Evolutionary conservation across 495 filamentous ascomycete species (phyloP).

Genomic region (Penicillium ochrochloron): DNA sequence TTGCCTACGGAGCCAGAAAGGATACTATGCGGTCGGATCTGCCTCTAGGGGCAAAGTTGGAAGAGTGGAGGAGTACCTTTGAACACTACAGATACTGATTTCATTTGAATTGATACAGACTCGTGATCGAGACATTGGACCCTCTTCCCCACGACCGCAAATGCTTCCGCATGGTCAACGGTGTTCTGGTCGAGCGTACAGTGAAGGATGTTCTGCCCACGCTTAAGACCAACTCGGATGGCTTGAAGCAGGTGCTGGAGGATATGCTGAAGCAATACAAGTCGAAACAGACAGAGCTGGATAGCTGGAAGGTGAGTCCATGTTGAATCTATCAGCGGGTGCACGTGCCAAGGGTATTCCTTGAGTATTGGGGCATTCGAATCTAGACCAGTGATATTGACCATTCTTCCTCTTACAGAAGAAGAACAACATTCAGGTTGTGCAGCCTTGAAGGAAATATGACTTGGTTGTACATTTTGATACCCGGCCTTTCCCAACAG

Average conservation of each 20-base stretch:
- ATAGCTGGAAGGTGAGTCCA: constrained; percentile 92
- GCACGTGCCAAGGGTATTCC: not conserved
- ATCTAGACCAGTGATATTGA: constrained; percentile 2
- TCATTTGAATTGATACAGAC: constrained; percentile 54
- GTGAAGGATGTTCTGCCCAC: constrained; percentile 90
- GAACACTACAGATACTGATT: constrained; percentile 23
- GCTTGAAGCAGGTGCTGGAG: constrained; percentile 93
- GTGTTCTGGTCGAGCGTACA: constrained; percentile 91
- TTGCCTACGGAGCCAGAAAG: not conserved
- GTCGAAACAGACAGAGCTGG: constrained; percentile 89
- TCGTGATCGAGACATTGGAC: constrained; percentile 91
- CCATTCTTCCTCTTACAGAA: constrained; percentile 61
- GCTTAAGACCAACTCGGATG: constrained; percentile 92
- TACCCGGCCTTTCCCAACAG: constrained; percentile 12
- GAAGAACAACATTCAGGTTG: constrained; percentile 98
- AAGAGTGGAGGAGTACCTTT: not conserved
- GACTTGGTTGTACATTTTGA: constrained; percentile 20
- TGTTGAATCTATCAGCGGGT: not conserved
- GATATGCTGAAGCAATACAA: constrained; percentile 98
- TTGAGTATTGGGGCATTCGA: not conserved
- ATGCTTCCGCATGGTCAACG: constrained; percentile 99
- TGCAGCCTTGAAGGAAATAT: constrained; percentile 65
- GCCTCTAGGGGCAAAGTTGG: not conserved
- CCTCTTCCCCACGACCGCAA: constrained; percentile 86
- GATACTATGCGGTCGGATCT: not conserved